Evolutionary conservation across 192 early-diverging fungal genomes (phyloP), one percentile per base, ranked within the genome.

Genomic region (Coemansia sp.): DNA sequence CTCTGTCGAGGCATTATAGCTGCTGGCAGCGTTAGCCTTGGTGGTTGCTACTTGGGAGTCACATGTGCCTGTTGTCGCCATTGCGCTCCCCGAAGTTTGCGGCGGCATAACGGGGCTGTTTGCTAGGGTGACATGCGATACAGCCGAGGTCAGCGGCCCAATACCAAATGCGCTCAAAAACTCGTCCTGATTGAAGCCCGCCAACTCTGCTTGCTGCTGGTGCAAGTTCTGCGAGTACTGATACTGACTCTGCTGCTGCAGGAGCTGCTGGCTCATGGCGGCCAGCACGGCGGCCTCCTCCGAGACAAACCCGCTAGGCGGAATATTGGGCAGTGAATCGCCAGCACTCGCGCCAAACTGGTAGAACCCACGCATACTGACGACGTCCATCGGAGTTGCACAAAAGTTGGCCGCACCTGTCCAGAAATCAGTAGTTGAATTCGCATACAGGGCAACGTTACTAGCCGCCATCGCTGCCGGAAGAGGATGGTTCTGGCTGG

Each of bases 131-230:
- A 32, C 27, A 31, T 53, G 51, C 14, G 12, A 53, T 14, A 53
- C 51, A 27, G 51, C 51, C 27, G 51, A 53, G 3, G 51, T 29
- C 51, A 53, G 29, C 15, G 51, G 15, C 4, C 51, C 27, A n/a
- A 53, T 53, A 31, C 51, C 51, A 3, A 53, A 32, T 29, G 51
- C 51, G 27, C 29, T 53, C 51, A 53, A 53, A 53, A 53, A 32
- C 14, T 53, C 51, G 0, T 53, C 51, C 27, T 12, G 27, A 14
- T 22, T 53, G 27, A 32, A n/a, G 6, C 29, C 29, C 14, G 29
- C 51, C 25, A 53, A 17, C 6, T 7, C 15, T 31, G 27, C 51
- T 17, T 31, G 51, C 22, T 12, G 51, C 32, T 35, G 32, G 32
- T 35, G 32, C 32, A 35, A 35, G 7, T 7, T 35, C 32, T 35